A percentile compares a stretch with the other conserved stretches of the same genome.
Evolutionary conservation across 2,329 filamentous ascomycete genomes (phyloP).

Genomic region (Trichoderma cornu-damae): DNA sequence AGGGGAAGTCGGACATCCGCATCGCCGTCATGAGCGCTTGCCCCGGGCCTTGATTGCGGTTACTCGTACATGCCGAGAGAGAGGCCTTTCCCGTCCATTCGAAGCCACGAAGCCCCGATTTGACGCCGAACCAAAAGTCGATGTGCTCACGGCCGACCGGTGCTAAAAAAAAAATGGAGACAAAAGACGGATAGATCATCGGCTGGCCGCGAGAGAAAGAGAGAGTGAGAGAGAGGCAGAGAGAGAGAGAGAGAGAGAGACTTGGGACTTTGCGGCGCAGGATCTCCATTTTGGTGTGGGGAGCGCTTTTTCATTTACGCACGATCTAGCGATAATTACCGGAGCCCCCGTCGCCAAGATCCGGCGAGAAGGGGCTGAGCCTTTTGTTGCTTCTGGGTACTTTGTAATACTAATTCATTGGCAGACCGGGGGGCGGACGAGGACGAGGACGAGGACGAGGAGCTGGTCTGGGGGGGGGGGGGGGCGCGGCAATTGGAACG

Average conservation of each 20-base stretch:
- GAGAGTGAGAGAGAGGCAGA: no score
- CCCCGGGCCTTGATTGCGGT: neutral
- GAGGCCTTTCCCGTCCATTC: no score
- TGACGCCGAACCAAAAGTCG: no score
- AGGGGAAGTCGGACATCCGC: slow-evolving; percentile 6
- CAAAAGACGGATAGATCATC: no score
- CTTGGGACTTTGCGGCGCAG: no score
- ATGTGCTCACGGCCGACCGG: no score
- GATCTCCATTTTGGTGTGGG: slow-evolving; percentile 11
- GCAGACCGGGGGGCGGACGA: neutral
- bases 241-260: no score
- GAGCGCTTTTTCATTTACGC: neutral
- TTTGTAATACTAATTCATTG: no score
- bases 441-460: no score
- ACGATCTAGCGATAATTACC: slow-evolving; percentile 13
- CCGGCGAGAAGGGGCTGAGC: neutral
- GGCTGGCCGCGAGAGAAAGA: neutral
- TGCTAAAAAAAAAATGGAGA: neutral
- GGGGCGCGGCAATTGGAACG: neutral
- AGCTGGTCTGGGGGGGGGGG: neutral
- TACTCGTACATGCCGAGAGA: no score
- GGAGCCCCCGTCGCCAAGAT: slow-evolving; percentile 12
- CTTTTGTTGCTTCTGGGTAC: neutral
- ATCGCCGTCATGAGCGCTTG: neutral
- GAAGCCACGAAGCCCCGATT: no score